These are phyloP conservation scores for Ceratocystis papillata DNA, from an alignment of 2,329 filamentous ascomycete genomes.

Conservation along the genomic window DNA sequence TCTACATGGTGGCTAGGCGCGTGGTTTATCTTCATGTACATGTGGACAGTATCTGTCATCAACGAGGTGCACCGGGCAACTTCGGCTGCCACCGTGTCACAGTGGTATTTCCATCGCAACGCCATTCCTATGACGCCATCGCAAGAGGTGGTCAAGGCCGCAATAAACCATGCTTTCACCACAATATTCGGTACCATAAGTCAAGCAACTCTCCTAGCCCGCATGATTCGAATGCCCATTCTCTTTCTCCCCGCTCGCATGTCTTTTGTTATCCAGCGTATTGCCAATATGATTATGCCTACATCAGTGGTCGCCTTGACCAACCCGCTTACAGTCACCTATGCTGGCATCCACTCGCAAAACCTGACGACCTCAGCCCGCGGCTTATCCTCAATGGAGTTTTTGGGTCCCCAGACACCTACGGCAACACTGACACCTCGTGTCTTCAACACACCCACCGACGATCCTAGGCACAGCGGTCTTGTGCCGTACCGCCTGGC, in stretches of 20 bases:
- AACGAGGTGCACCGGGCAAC: conserved; percentile 82
- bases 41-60: conserved; percentile 85
- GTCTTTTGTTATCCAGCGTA: conserved; percentile 54
- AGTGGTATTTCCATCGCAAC: conserved; percentile 98
- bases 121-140: conserved; percentile 66
- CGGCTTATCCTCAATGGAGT: conserved; percentile 69
- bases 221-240: conserved; percentile 74
- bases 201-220: conserved; percentile 68
- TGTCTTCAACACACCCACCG: conserved; percentile 37
- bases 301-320: conserved; percentile 76
- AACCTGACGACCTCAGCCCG: conserved; percentile 66
- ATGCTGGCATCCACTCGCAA: conserved; percentile 85
- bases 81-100: conserved; percentile 87
- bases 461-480: conserved; percentile 32
- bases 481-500: conserved; percentile 83
- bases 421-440: conserved; percentile 59
- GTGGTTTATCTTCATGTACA: conserved; percentile 85
- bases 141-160: conserved; percentile 69
- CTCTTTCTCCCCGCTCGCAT: conserved; percentile 67
- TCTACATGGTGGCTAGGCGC: conserved; percentile 93
- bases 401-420: conserved; percentile 61
- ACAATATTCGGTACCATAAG: conserved; percentile 89
- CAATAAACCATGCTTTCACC: conserved; percentile 67
- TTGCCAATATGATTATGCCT: conserved; percentile 70
- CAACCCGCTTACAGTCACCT: conserved; percentile 84